Base-by-base conservation (phyloP, 23 red algal species). In the Gracilaria gracilis region DNA sequence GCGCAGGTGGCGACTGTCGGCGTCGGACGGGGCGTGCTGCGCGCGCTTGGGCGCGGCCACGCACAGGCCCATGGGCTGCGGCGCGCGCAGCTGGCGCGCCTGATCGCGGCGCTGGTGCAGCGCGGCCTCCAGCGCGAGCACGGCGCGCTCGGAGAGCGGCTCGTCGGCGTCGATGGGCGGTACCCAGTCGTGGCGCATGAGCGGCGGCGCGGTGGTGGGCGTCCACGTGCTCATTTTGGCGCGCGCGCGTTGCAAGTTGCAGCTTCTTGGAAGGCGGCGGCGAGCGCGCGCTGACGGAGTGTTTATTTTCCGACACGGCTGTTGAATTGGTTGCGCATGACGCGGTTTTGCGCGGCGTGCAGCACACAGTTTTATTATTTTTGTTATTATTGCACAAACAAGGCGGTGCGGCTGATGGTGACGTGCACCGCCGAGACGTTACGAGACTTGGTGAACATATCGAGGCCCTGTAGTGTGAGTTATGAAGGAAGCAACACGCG, bases 151-250 rank as follows among this genome's bases (percentile, higher is more conserved):
- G 64, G 1, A 40, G 42, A 76, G 50, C 13, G 44, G 39, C 13
- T 47, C 69, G 44, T 74, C 50, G 33, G 21, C 50, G 46, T 57
- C 67, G 17, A 50, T 14, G 14, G 39, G 42, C 14, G 84, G 84
- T n/a, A 77, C 37, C 66, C 67, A 87, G 6, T 46, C 2, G 14
- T 57, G 34, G 12, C 54, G 32, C 20, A 87, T 32, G 44, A 77
- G 64, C 16, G 25, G 19, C 24, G 84, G 84, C 8, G 54, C 48
- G 8, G 51, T 42, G 25, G 49, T 38, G 5, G 84, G 84, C 24
- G 38, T 51, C 84, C 84, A 87, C 64, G 84, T 75, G 44, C 40
- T 21, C 84, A 87, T 87, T 67, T 4, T 29, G 39, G 11, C 35
- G 66, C 80, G 28, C n/a, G n/a, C n/a, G n/a, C n/a, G n/a, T n/a